A percentile compares a stretch with the other conserved stretches of the same genome.
Evolutionary conservation across 2,329 filamentous ascomycete genomes (phyloP).

Genomic region (Botryosphaeria dothidea): DNA sequence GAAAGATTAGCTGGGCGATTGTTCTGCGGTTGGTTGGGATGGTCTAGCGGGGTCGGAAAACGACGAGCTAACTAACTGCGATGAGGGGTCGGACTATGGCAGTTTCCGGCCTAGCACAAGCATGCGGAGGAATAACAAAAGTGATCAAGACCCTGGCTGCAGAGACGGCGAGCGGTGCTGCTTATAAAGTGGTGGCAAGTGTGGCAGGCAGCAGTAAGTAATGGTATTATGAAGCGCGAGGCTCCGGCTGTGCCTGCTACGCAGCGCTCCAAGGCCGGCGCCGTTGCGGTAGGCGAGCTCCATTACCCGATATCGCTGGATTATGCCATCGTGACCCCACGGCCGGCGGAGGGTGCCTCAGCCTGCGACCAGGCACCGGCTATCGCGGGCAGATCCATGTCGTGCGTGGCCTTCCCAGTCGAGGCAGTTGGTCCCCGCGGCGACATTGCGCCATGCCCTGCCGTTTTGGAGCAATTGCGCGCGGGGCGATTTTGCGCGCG

Average conservation of each 20-base stretch:
- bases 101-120: background rate
- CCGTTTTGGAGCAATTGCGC: slow-evolving; percentile 9
- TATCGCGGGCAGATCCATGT: slow-evolving; percentile 13
- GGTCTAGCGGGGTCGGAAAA: slow-evolving; percentile 15
- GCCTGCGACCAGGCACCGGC: slow-evolving; percentile 10
- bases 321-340: slow-evolving; percentile 11
- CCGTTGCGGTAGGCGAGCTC: slow-evolving; percentile 11
- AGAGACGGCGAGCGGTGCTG: background rate
- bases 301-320: slow-evolving; percentile 16
- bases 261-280: background rate
- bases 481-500: background rate
- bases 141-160: background rate
- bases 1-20: slow-evolving; percentile 2
- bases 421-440: background rate
- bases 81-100: slow-evolving; percentile 9
- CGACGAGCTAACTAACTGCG: background rate
- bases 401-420: slow-evolving; percentile 2
- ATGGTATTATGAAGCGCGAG: slow-evolving; percentile 1
- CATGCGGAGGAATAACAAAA: background rate
- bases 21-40: background rate
- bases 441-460: slow-evolving; percentile 10
- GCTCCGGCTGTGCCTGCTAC: background rate
- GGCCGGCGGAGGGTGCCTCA: background rate
- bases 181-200: background rate
- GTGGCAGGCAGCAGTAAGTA: background rate